Evolutionary conservation across 768 basidiomycete genomes (phyloP).

Genomic region (Tulasnella sp.): DNA sequence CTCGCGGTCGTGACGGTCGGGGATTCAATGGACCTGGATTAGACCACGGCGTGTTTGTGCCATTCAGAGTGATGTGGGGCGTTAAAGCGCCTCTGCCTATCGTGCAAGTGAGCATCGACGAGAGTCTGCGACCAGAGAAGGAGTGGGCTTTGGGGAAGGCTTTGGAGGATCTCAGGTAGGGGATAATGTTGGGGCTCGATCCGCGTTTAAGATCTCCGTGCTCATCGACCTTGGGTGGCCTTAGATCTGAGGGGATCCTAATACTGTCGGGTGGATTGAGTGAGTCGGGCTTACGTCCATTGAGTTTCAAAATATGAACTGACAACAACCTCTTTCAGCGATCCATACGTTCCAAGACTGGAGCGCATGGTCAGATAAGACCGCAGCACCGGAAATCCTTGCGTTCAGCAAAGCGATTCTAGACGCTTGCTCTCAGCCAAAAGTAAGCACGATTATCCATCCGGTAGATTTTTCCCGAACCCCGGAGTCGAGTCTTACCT

Average conservation of each 20-base stretch:
- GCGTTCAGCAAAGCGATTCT: constrained; percentile 50
- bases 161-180: constrained; percentile 44
- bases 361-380: constrained; percentile 37
- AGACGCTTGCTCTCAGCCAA: constrained; percentile 37
- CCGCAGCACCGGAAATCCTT: constrained; percentile 37
- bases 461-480: not conserved
- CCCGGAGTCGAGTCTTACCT: not conserved
- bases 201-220: not conserved
- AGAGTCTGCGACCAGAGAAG: constrained; percentile 42
- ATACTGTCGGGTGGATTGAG: constrained; percentile 59
- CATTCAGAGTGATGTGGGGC: constrained; percentile 70
- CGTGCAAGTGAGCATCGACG: constrained; percentile 58
- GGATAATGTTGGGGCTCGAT: not conserved
- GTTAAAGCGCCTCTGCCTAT: constrained; percentile 52
- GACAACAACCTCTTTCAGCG: constrained; percentile 15
- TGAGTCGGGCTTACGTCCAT: not conserved
- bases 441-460: constrained; percentile 32
- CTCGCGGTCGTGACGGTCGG: constrained; percentile 53
- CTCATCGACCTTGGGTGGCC: not conserved
- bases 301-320: not conserved
- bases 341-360: constrained; percentile 55
- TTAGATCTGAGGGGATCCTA: constrained; percentile 52
- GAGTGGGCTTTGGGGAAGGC: constrained; percentile 59
- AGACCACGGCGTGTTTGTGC: constrained; percentile 73
- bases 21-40: constrained; percentile 54